phyloP scores from a whole-genome alignment of 2,329 filamentous ascomycete species.

The Zopfia rhizophila region DNA sequence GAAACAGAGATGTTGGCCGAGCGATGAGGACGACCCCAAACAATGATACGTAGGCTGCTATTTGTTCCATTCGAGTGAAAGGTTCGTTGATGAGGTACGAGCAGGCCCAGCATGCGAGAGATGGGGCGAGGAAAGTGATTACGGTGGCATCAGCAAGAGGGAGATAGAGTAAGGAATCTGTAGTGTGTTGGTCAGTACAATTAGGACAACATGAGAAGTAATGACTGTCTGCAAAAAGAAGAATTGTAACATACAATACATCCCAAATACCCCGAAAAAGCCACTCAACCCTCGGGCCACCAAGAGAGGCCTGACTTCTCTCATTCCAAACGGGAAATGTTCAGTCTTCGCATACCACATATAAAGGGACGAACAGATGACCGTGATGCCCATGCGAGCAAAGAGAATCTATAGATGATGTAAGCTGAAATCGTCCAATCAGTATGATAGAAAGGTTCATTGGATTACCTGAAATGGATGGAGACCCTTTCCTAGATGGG shows the following conservation, averaged over 20 bases:
- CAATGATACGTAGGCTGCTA: slow-evolving; percentile 79
- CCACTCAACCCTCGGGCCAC: slow-evolving; percentile 75
- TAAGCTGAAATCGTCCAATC: too few relatives aligned
- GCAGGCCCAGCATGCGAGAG: slow-evolving; percentile 81
- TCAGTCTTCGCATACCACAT: slow-evolving; percentile 77
- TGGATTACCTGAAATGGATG: slow-evolving; percentile 78
- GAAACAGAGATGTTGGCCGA: slow-evolving; percentile 70
- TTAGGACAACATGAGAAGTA: neutral
- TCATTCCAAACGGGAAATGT: slow-evolving; percentile 75
- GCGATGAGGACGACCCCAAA: slow-evolving; percentile 86
- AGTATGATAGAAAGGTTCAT: neutral
- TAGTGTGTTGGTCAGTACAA: slow-evolving; percentile 32
- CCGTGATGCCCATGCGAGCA: slow-evolving; percentile 79
- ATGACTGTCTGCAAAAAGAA: neutral
- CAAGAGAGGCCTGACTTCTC: slow-evolving; percentile 73
- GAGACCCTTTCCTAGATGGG: slow-evolving; percentile 66
- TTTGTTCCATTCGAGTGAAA: slow-evolving; percentile 79
- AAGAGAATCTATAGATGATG: slow-evolving; percentile 72
- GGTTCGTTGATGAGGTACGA: slow-evolving; percentile 79
- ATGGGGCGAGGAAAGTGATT: slow-evolving; percentile 85
- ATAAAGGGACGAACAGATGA: slow-evolving; percentile 72
- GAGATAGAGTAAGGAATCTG: slow-evolving; percentile 77
- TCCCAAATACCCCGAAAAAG: slow-evolving; percentile 80
- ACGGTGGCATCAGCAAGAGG: slow-evolving; percentile 89
- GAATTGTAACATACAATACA: slow-evolving; percentile 66